Conservation (phyloP, 2,329 filamentous ascomycete species). For the Diplodia corticola region DNA sequence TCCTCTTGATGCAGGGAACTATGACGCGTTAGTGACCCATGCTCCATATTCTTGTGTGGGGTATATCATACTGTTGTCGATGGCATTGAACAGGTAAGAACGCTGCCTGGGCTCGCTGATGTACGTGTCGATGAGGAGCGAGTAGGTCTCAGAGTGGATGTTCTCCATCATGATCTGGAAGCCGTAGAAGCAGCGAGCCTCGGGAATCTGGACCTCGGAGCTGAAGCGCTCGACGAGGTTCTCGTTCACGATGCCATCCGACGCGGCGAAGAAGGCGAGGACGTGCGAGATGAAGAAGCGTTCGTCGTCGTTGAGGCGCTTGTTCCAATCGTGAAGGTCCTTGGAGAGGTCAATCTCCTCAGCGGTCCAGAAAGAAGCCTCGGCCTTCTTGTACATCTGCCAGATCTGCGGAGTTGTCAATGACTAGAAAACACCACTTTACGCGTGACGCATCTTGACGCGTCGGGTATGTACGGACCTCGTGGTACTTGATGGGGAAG, state of each 20-base stretch:
- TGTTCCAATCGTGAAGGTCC: constrained; percentile 99
- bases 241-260: constrained; percentile 99
- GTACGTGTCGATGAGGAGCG: constrained; percentile 97
- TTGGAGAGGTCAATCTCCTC: constrained; percentile 99
- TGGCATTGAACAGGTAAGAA: constrained; percentile 94
- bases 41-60: not conserved
- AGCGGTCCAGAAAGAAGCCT: constrained; percentile 99
- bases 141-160: constrained; percentile 99
- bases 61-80: constrained; percentile 79
- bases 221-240: constrained; percentile 98
- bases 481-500: constrained; percentile 99
- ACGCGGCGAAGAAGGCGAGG: constrained; percentile 97
- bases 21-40: constrained; percentile 33
- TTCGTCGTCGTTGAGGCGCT: constrained; percentile 94
- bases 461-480: constrained; percentile 69
- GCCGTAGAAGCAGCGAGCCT: constrained; percentile 99
- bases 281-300: constrained; percentile 98
- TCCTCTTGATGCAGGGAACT: constrained; percentile 97
- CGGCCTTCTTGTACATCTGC: constrained; percentile 99
- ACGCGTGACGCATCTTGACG: constrained; percentile 44
- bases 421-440: constrained; percentile 8
- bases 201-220: constrained; percentile 92
- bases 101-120: constrained; percentile 97
- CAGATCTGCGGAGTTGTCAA: constrained; percentile 72
- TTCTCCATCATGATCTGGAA: constrained; percentile 99